A percentile compares a stretch with the other conserved stretches of the same genome.
Conservation (phyloP, 2,329 filamentous ascomycete species). For the Rutstroemia sp. region DNA sequence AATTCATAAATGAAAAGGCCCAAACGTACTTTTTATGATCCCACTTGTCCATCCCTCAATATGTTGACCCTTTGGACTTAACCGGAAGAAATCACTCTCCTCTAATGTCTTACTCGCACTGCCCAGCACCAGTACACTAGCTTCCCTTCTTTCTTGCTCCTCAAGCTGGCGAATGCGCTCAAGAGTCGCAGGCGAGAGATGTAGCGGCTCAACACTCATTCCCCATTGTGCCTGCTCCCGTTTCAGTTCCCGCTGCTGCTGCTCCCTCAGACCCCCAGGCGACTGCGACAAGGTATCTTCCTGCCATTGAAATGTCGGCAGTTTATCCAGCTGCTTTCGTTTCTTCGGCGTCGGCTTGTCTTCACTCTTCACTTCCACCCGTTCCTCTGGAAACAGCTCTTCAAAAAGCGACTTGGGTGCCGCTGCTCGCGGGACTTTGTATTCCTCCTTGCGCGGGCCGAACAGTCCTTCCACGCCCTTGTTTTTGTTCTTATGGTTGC, state of each 20-base stretch:
- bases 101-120: constrained; percentile 52
- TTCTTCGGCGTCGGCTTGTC: constrained; percentile 20
- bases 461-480: too few relatives aligned
- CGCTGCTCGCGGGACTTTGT: background rate
- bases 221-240: background rate
- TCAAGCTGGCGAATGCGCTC: background rate
- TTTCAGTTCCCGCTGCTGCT: background rate
- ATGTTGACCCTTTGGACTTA: constrained; percentile 54
- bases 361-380: background rate
- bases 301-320: constrained; percentile 25
- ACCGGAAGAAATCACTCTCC: constrained; percentile 63
- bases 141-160: background rate
- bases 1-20: background rate
- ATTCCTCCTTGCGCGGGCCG: too few relatives aligned
- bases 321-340: constrained; percentile 14
- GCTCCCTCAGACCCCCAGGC: background rate
- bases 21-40: constrained; percentile 45
- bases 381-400: constrained; percentile 48
- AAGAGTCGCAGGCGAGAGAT: background rate
- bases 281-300: constrained; percentile 1
- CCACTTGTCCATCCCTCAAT: constrained; percentile 61
- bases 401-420: constrained; percentile 32
- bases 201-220: background rate
- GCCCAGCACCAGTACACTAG: constrained; percentile 44
- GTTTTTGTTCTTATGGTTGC: background rate